Percentiles rank a stretch among this genome's conserved stretches.
These are phyloP conservation scores for Amylocystis lapponica DNA, from an alignment of 768 basidiomycete species.

Conservation along the genomic window DNA sequence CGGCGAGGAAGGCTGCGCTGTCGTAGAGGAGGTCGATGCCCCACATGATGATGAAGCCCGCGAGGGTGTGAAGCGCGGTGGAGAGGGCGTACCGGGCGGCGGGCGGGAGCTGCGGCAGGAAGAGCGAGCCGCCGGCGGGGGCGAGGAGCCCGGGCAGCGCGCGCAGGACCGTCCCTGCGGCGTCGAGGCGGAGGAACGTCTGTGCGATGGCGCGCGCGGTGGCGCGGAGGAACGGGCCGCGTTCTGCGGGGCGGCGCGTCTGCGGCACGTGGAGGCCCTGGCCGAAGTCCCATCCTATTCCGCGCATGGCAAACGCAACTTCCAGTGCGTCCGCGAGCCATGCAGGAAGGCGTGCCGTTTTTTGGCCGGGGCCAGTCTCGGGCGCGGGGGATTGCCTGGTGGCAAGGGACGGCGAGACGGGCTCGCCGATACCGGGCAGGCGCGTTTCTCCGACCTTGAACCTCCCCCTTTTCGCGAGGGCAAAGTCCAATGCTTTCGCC, in stretches of 20 bases:
- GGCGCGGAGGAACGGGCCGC: slow-evolving; percentile 48
- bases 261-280: slow-evolving; percentile 48
- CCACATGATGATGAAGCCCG: slow-evolving; percentile 54
- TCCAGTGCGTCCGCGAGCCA: slow-evolving; percentile 62
- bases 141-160: slow-evolving; percentile 61
- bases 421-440: slow-evolving; percentile 12
- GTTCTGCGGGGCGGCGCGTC: slow-evolving; percentile 45
- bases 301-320: slow-evolving; percentile 52
- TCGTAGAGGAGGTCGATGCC: slow-evolving; percentile 68
- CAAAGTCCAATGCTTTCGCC: slow-evolving; percentile 59
- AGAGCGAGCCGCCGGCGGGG: slow-evolving; percentile 63
- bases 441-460: slow-evolving; percentile 56
- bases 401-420: slow-evolving; percentile 2
- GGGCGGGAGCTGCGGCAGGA: slow-evolving; percentile 45
- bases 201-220: slow-evolving; percentile 47
- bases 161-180: slow-evolving; percentile 59
- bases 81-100: slow-evolving; percentile 54
- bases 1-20: slow-evolving; percentile 54
- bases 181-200: slow-evolving; percentile 54
- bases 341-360: background rate
- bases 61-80: slow-evolving; percentile 56
- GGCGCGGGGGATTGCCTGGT: too few relatives aligned
- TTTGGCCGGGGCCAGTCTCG: too few relatives aligned
- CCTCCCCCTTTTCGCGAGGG: slow-evolving; percentile 57
- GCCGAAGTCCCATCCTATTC: slow-evolving; percentile 70